Conservation (phyloP, 176 grass and related monocot species). For the Eleusine indica region DNA sequence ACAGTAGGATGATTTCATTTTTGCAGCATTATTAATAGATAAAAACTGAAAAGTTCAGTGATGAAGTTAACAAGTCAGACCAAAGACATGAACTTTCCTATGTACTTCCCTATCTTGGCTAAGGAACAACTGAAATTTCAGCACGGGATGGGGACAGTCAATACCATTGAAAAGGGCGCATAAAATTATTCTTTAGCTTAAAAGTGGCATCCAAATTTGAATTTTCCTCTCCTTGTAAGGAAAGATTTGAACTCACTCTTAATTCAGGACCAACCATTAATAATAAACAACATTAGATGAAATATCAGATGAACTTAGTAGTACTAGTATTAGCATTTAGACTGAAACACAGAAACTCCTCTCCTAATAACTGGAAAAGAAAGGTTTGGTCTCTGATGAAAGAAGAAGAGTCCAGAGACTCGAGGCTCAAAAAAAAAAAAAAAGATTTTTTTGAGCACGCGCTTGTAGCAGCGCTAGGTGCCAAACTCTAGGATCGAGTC, state of each 20-base stretch:
- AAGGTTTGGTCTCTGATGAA: background rate
- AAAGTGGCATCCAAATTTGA: conserved; percentile 20
- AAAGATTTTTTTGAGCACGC: background rate
- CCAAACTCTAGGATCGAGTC: background rate
- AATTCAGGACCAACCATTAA: background rate
- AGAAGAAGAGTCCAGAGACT: background rate
- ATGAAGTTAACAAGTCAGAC: background rate
- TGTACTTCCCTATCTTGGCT: background rate
- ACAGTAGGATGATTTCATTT: background rate
- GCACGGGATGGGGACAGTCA: conserved; percentile 18
- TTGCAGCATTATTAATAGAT: background rate
- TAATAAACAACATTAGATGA: background rate
- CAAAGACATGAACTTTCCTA: background rate
- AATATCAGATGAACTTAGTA: conserved; percentile 21
- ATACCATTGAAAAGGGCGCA: conserved; percentile 26
- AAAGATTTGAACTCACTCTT: background rate
- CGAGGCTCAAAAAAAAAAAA: background rate
- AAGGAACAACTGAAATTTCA: background rate
- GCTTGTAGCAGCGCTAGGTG: too few relatives aligned
- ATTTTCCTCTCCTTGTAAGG: conserved; percentile 1
- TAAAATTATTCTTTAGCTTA: background rate
- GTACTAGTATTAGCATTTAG: background rate
- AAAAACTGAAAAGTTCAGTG: conserved; percentile 5
- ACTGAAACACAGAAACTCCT: background rate
- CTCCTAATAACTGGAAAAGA: background rate